These are phyloP conservation scores for Piloderma croceum DNA, from an alignment of 768 basidiomycete genomes.

Conservation along the genomic window DNA sequence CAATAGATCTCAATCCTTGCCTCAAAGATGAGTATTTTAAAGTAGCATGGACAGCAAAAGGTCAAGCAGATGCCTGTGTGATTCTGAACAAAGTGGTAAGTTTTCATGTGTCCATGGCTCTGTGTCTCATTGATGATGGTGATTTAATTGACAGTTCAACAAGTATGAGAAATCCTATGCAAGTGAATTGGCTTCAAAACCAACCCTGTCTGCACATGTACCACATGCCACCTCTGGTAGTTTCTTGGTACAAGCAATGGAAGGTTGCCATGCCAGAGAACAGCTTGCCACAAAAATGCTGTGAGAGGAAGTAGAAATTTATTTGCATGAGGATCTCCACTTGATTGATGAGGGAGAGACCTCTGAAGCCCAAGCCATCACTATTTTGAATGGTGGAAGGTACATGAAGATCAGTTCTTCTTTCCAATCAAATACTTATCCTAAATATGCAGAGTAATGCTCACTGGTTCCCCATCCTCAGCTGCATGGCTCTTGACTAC, in stretches of 20 bases:
- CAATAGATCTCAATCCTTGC: conserved; percentile 16
- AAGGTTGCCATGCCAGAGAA: not conserved
- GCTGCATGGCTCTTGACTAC: conserved; percentile 10
- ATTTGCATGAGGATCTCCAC: conserved; percentile 1
- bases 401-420: not conserved
- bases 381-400: not conserved
- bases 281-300: not conserved
- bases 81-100: conserved; percentile 15
- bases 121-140: not conserved
- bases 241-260: not conserved
- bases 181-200: too few species aligned
- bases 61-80: conserved; percentile 6
- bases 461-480: conserved; percentile 7
- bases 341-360: conserved; percentile 3
- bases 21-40: conserved; percentile 18
- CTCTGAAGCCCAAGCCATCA: not conserved
- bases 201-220: not conserved
- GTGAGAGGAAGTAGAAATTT: not conserved
- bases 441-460: conserved; percentile 7
- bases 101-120: not conserved
- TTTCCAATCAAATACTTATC: not conserved
- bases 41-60: conserved; percentile 12
- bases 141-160: conserved; percentile 4
- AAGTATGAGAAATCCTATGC: conserved; percentile 1
- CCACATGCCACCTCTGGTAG: not conserved